phyloP scores from a whole-genome alignment of 176 grass and related monocot genomes.

The Avena atlantica region DNA sequence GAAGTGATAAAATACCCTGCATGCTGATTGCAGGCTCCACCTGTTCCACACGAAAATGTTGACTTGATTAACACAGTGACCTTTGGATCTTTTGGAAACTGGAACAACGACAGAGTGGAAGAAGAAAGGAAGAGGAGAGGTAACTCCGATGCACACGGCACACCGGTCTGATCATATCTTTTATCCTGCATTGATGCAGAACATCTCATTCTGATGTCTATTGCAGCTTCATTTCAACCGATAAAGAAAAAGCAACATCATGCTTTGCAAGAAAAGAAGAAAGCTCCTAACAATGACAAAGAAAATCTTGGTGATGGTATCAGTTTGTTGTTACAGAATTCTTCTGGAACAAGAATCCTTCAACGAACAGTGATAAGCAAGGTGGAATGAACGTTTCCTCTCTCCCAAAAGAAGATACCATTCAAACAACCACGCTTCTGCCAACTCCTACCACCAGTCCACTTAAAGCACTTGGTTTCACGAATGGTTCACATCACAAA shows the following conservation, averaged over 20 bases:
- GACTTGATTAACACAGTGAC: conserved; percentile 64
- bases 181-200: not conserved
- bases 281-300: conserved; percentile 32
- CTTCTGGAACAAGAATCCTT: conserved; percentile 35
- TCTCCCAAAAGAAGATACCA: conserved; percentile 19
- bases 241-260: conserved; percentile 63
- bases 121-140: conserved; percentile 61
- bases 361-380: conserved; percentile 34
- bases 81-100: conserved; percentile 57
- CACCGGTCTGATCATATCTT: not conserved
- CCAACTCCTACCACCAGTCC: conserved; percentile 44
- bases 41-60: conserved; percentile 39
- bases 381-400: conserved; percentile 34
- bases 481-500: conserved; percentile 48
- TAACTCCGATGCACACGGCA: not conserved
- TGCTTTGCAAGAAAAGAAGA: conserved; percentile 57
- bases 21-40: conserved; percentile 47
- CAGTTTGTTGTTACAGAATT: conserved; percentile 50
- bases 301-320: conserved; percentile 47
- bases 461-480: conserved; percentile 62
- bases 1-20: not conserved
- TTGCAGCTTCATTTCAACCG: conserved; percentile 60
- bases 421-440: conserved; percentile 16
- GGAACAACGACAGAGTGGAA: conserved; percentile 56
- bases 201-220: not conserved